Conservation (phyloP, 2,329 filamentous ascomycete genomes). For the Hymenoscyphus albidus region DNA sequence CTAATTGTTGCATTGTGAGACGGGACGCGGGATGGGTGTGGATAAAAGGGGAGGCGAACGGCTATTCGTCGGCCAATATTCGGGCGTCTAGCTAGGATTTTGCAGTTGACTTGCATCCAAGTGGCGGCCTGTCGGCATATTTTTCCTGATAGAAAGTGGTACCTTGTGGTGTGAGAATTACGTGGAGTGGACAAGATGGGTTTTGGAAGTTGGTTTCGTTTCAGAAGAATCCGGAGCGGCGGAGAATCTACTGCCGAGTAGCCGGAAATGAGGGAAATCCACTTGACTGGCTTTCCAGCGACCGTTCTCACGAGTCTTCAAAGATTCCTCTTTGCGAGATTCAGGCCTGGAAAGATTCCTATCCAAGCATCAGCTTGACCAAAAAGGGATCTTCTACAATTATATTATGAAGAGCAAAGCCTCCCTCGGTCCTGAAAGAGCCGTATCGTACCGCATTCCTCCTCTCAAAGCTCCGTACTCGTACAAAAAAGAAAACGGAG, state of each 20-base stretch:
- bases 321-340: too few relatives aligned
- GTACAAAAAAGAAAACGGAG: too few relatives aligned
- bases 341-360: too few relatives aligned
- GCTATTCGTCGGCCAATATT: slow-evolving; percentile 7
- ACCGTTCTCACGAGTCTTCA: too few relatives aligned
- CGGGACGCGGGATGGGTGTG: background rate
- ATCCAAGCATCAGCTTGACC: too few relatives aligned
- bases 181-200: background rate
- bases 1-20: slow-evolving; percentile 7
- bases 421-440: too few relatives aligned
- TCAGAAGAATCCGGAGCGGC: background rate
- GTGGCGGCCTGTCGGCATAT: background rate
- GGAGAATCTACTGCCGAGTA: background rate
- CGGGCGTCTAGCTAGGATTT: background rate
- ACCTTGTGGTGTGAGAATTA: background rate
- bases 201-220: background rate
- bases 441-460: too few relatives aligned
- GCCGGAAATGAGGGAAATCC: background rate
- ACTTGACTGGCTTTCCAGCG: too few relatives aligned
- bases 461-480: too few relatives aligned
- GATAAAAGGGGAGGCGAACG: slow-evolving; percentile 3
- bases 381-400: too few relatives aligned
- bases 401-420: too few relatives aligned
- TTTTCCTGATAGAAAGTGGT: background rate
- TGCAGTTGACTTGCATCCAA: background rate